phyloP scores from a whole-genome alignment of 164 flowering plant genomes.

The Stephania japonica region DNA sequence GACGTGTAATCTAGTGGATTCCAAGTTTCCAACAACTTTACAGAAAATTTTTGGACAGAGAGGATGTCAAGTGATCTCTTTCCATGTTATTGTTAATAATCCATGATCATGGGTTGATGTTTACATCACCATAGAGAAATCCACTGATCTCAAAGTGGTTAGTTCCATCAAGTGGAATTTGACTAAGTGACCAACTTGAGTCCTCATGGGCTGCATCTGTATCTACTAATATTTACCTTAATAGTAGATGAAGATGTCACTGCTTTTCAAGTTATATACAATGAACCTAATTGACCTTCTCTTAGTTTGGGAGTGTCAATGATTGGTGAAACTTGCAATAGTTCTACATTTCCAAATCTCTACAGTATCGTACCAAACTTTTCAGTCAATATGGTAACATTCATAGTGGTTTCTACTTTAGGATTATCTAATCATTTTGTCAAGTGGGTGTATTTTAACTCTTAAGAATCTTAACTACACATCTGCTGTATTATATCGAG shows the following conservation, averaged over 20 bases:
- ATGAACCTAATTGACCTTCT: background rate
- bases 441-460: background rate
- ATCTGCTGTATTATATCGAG: too few species aligned
- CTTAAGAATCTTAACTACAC: background rate
- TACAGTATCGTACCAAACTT: too few species aligned
- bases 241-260: background rate
- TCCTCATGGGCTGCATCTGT: background rate
- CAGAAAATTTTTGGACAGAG: too few species aligned
- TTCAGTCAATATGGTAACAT: too few species aligned
- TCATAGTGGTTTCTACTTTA: background rate
- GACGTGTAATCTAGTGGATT: too few species aligned
- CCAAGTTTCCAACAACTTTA: too few species aligned
- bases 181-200: background rate
- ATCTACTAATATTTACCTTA: background rate
- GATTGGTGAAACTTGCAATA: background rate
- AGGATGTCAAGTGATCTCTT: too few species aligned
- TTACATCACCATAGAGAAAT: background rate
- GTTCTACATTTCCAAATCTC: background rate
- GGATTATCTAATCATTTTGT: background rate
- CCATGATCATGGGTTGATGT: background rate
- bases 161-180: background rate
- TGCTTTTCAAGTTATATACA: background rate
- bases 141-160: background rate
- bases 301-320: background rate
- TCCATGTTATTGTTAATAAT: too few species aligned